Evolutionary conservation across 2,329 filamentous ascomycete genomes (phyloP).

Genomic region (Phoma herbarum): DNA sequence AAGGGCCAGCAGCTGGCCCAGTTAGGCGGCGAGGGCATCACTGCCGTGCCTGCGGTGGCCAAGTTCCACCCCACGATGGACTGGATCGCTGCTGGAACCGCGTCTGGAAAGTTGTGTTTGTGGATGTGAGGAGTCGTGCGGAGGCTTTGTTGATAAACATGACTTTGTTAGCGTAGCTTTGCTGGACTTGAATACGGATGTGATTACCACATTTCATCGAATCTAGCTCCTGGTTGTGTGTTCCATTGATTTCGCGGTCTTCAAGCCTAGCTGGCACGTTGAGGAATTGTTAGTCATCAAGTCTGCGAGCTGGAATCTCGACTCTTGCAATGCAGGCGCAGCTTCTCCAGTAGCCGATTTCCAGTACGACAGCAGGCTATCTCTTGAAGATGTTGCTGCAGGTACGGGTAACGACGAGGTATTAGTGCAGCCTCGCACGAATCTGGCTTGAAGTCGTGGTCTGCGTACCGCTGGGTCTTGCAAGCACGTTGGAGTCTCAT

Average conservation of each 20-base stretch:
- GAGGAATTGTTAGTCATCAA: background rate
- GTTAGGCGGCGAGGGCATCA: slow-evolving; percentile 86
- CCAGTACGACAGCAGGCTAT: background rate
- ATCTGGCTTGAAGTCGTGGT: background rate
- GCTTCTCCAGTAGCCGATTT: background rate
- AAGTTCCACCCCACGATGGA: slow-evolving; percentile 87
- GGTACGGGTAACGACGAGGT: background rate
- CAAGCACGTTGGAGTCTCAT: background rate
- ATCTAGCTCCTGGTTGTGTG: background rate
- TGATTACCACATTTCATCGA: background rate
- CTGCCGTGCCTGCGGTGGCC: slow-evolving; percentile 90
- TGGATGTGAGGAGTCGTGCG: slow-evolving; percentile 71
- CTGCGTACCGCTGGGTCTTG: background rate
- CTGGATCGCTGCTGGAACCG: slow-evolving; percentile 92
- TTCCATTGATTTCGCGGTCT: too few species aligned
- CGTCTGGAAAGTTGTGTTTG: slow-evolving; percentile 88
- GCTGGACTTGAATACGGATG: background rate
- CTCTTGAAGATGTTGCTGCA: background rate
- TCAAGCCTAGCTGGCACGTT: background rate
- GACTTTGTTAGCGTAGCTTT: background rate
- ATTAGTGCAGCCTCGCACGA: background rate
- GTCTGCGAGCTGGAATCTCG: background rate
- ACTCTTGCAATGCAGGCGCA: background rate
- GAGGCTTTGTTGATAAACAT: background rate
- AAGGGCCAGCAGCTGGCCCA: slow-evolving; percentile 89